Conservation (phyloP, 208 protist genomes). For the Acanthamoeba lenticulata region DNA sequence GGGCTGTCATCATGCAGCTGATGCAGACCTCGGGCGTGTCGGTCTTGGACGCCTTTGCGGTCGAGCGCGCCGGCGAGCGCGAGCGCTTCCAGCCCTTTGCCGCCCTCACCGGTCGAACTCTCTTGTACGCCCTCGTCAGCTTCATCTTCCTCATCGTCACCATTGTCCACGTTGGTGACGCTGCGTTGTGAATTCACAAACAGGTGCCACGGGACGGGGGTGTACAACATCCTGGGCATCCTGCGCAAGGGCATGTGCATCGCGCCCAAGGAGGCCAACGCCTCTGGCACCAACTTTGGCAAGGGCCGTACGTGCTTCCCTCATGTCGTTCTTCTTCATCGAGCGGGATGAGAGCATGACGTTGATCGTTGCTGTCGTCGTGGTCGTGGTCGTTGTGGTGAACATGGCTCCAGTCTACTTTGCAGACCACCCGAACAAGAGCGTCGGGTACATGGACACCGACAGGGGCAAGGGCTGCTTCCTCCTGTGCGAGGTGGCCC, state of each 20-base stretch:
- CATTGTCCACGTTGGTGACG: neutral
- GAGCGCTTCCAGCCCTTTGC: constrained; percentile 5
- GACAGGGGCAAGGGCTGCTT: constrained; percentile 10
- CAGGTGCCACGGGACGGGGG: constrained; percentile 14
- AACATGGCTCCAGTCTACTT: neutral
- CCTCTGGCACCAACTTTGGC: constrained; percentile 51
- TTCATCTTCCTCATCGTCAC: neutral
- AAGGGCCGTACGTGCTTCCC: neutral
- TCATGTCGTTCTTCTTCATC: neutral
- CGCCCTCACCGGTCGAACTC: neutral
- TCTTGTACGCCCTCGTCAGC: neutral
- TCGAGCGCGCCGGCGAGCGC: constrained; percentile 37
- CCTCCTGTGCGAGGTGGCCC: constrained; percentile 7
- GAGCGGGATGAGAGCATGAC: neutral
- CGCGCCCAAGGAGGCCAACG: constrained; percentile 22
- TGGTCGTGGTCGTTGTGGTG: neutral
- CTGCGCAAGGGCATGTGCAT: constrained; percentile 51
- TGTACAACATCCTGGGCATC: neutral
- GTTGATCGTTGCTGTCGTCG: neutral
- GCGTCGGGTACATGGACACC: neutral
- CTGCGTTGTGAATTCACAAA: neutral
- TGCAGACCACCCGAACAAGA: neutral
- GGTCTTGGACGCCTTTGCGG: constrained; percentile 14
- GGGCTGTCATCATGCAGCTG: neutral
- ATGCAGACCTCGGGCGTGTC: neutral